A percentile compares a stretch with the other conserved stretches of the same genome.
Evolutionary conservation across 2,329 filamentous ascomycete genomes (phyloP).

Genomic region (Aspergillus intermedius): DNA sequence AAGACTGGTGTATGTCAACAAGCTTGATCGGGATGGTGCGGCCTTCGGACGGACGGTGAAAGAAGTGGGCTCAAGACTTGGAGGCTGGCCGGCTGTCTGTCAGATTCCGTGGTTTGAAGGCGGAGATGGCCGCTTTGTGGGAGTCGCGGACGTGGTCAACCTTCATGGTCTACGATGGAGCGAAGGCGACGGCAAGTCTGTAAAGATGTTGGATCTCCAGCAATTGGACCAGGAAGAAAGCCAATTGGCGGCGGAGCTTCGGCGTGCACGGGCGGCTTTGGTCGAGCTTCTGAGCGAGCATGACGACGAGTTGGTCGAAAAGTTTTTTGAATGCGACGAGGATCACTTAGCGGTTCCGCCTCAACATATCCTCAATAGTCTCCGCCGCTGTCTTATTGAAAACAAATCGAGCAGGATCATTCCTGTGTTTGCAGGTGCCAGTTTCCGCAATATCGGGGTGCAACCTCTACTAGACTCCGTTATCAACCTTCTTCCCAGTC

Average conservation of each 20-base stretch:
- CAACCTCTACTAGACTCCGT: slow-evolving; percentile 86
- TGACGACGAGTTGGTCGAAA: slow-evolving; percentile 78
- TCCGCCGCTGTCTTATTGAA: slow-evolving; percentile 65
- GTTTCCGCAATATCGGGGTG: slow-evolving; percentile 88
- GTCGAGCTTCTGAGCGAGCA: slow-evolving; percentile 81
- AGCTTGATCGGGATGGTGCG: slow-evolving; percentile 75
- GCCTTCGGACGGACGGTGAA: slow-evolving; percentile 77
- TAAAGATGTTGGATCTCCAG: slow-evolving; percentile 51
- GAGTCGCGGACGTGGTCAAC: slow-evolving; percentile 76
- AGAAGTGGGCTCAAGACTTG: slow-evolving; percentile 73
- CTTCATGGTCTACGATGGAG: slow-evolving; percentile 70
- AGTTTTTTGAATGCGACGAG: slow-evolving; percentile 70
- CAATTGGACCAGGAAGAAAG: slow-evolving; percentile 47
- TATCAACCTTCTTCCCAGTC: slow-evolving; percentile 78
- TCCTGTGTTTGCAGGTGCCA: slow-evolving; percentile 85
- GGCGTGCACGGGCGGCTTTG: slow-evolving; percentile 66
- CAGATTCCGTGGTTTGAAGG: slow-evolving; percentile 90
- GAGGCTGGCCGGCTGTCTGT: slow-evolving; percentile 82
- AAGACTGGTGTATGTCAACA: slow-evolving; percentile 74
- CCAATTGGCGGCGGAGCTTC: slow-evolving; percentile 59
- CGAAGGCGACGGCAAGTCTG: slow-evolving; percentile 56
- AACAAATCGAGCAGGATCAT: slow-evolving; percentile 60
- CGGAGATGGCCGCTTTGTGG: slow-evolving; percentile 66
- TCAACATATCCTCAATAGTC: slow-evolving; percentile 61
- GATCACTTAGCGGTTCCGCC: slow-evolving; percentile 63